Percentiles rank a stretch among this genome's conserved stretches.
These are phyloP conservation scores for Takashimella koratensis DNA, from an alignment of 1,284 basidiomycete genomes.

Conservation along the genomic window DNA sequence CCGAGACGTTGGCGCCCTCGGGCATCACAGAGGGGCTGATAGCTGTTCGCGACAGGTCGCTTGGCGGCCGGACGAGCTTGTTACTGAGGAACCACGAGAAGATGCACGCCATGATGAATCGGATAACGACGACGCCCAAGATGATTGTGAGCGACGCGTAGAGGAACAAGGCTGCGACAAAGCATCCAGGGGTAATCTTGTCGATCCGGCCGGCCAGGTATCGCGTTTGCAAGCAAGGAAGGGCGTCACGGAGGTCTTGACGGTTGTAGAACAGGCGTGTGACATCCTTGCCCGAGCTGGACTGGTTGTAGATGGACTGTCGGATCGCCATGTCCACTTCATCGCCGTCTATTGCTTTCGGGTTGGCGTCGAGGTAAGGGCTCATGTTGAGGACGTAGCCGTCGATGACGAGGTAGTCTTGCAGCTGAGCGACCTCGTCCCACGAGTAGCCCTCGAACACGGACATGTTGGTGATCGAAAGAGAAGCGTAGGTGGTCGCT, in stretches of 20 bases:
- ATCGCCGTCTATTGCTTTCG: slow-evolving; percentile 65
- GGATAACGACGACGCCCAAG: slow-evolving; percentile 79
- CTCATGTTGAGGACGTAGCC: slow-evolving; percentile 90
- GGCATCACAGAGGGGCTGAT: slow-evolving; percentile 94
- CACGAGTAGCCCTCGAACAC: slow-evolving; percentile 79
- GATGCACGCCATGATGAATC: slow-evolving; percentile 92
- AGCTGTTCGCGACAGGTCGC: slow-evolving; percentile 63
- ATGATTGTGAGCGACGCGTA: slow-evolving; percentile 91
- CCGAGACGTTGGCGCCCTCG: slow-evolving; percentile 83
- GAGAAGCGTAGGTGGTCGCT: slow-evolving; percentile 58
- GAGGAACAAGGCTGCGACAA: slow-evolving; percentile 82
- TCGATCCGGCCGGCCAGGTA: slow-evolving; percentile 94
- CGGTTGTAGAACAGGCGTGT: slow-evolving; percentile 78
- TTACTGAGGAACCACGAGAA: slow-evolving; percentile 95
- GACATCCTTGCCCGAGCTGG: slow-evolving; percentile 74
- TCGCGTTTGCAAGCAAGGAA: slow-evolving; percentile 75
- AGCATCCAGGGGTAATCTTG: slow-evolving; percentile 94
- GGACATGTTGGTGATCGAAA: slow-evolving; percentile 63
- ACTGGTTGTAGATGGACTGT: slow-evolving; percentile 58
- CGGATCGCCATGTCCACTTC: slow-evolving; percentile 80
- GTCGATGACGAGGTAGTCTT: slow-evolving; percentile 81
- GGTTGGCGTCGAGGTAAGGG: slow-evolving; percentile 77
- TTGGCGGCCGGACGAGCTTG: slow-evolving; percentile 69
- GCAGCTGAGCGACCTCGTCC: slow-evolving; percentile 67
- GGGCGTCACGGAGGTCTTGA: slow-evolving; percentile 61